Evolutionary conservation across 495 filamentous ascomycete genomes (phyloP), one percentile per base, ranked within the genome.

Genomic region (Hypoxylon rickii): DNA sequence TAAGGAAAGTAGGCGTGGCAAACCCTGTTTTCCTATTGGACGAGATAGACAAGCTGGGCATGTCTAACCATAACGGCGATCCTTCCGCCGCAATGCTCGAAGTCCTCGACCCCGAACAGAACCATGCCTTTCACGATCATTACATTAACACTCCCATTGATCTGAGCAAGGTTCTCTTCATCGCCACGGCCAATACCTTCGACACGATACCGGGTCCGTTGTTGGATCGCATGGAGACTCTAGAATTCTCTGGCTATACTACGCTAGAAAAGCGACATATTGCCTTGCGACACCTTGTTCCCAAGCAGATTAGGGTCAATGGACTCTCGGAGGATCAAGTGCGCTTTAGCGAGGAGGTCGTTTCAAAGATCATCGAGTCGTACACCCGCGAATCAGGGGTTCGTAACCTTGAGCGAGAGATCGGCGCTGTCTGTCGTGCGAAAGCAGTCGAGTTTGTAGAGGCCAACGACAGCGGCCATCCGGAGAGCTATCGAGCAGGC

Each of bases 361-460:
- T 99, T 36, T 89, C 91, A 68, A 96, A 92, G 70, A 90, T 96
- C 44, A 96, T 96, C 62, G 92, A 91, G 44, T 87, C 88, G 4
- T 99, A 99, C 73, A 99, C 94, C 11, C 89, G 95, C 41, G 94
- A 99, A 75, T 88, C 94, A n/a, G 94, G 94, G 33, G 94, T 99
- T 5, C 91, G 94, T 58, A 97, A 94, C 64, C 82, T 99, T 2
- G 94, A 99, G 72, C 87, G 94, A 44, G 95, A 97, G 73, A 85
- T 99, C 55, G 92, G 93, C 45, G 88, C 90, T 22, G 91, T 99
- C 41, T 95, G 93, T 65, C 90, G 94, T 41, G 85, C 87, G 55
- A 99, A 99, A 77, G 94, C 94, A 7, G 94, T 99, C 21, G 86
- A 97, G 72, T 97, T 80, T 67, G 89, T 94, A 13, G 90, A 96